Base-by-base conservation (phyloP, 2,329 filamentous ascomycete genomes). In the Sporothrix sp. region DNA sequence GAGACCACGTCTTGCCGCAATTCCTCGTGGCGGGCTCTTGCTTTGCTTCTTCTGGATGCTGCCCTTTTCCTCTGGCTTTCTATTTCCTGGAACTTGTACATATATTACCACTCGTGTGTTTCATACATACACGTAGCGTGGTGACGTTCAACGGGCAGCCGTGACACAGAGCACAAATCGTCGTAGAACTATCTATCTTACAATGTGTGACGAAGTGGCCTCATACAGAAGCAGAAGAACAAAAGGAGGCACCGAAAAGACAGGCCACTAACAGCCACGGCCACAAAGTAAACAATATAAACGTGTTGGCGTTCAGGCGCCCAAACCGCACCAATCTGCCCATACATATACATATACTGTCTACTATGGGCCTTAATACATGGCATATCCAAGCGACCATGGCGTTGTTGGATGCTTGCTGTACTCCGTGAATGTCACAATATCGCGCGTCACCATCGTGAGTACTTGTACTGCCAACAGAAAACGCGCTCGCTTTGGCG, bases 11-110 rank as follows among this genome's bases (percentile, higher is more conserved):
- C n/a, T n/a, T n/a, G n/a, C n/a, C n/a, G n/a, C n/a, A n/a, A n/a
- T n/a, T 36, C 42, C 42, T 44, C 42, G 42, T 44, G 42, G 42
- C 21, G 13, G 18, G 32, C 27, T 44, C 42, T 44, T 28, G 28
- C 27, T 21, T 21, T 44, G n/a, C 18, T 20, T 11, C 13, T 8
- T 20, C 11, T 21, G 1, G 20, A 7, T 33, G 3, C 23, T 14
- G 21, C 11, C 11, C 16, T 18, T 42, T 27, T 28, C 28, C 39
- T n/a, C n/a, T n/a, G n/a, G n/a, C n/a, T n/a, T n/a, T n/a, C n/a
- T n/a, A n/a, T n/a, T n/a, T n/a, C n/a, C n/a, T n/a, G n/a, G n/a
- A n/a, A n/a, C n/a, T n/a, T n/a, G n/a, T n/a, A n/a, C n/a, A n/a
- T n/a, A n/a, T n/a, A n/a, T n/a, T n/a, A n/a, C n/a, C n/a, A n/a